Percentiles rank a stretch among this genome's conserved stretches.
Evolutionary conservation across 83 land plant species (phyloP).

Genomic region (Picea abies): DNA sequence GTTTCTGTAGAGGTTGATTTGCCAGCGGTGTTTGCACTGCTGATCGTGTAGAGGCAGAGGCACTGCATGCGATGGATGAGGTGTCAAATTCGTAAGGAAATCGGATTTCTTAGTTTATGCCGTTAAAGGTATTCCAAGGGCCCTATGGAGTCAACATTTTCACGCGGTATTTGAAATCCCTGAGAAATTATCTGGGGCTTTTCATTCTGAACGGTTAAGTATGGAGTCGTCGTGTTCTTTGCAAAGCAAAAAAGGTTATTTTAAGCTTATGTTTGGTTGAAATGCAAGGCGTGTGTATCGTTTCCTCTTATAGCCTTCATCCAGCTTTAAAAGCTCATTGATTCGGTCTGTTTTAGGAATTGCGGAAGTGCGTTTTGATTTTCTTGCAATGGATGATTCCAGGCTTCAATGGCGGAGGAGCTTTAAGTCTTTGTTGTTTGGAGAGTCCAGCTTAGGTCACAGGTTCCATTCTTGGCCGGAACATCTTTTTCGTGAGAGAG

Average conservation of each 20-base stretch:
- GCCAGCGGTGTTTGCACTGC: background rate
- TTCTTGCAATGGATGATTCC: background rate
- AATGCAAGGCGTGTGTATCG: background rate
- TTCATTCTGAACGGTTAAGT: background rate
- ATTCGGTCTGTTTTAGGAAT: background rate
- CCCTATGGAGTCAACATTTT: background rate
- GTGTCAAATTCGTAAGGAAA: background rate
- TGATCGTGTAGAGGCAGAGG: background rate
- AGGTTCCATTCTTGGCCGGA: background rate
- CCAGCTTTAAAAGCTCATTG: background rate
- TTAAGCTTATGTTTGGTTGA: background rate
- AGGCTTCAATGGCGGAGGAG: background rate
- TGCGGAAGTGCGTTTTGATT: background rate
- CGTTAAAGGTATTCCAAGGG: background rate
- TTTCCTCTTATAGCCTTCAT: background rate
- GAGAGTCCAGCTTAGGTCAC: background rate
- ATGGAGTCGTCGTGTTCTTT: background rate
- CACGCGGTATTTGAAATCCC: background rate
- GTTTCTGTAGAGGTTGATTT: background rate
- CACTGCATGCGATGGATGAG: constrained; percentile 6
- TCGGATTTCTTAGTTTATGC: background rate
- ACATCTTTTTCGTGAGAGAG: background rate
- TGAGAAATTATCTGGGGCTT: background rate
- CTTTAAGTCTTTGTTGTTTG: background rate
- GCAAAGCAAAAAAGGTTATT: background rate